Conservation (phyloP, 164 flowering plant species). For the grape (Vitis vinifera) region DNA sequence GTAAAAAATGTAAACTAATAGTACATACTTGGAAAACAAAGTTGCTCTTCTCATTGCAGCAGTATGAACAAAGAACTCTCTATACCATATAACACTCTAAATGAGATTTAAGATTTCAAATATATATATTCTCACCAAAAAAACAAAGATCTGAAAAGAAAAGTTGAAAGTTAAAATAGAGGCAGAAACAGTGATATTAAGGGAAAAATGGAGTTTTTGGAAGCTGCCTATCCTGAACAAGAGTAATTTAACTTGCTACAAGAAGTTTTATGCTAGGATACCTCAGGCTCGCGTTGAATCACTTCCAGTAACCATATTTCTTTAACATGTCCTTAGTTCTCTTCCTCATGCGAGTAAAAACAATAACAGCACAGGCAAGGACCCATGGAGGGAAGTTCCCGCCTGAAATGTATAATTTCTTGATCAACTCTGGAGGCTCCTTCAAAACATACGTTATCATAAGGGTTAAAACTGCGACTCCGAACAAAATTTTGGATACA, state of each 20-base stretch:
- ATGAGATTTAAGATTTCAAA: background rate
- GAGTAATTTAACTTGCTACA: too few relatives aligned
- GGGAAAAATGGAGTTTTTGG: too few relatives aligned
- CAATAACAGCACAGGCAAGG: conserved; percentile 79
- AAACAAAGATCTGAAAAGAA: background rate
- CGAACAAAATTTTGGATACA: conserved; percentile 66
- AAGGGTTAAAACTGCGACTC: conserved; percentile 57
- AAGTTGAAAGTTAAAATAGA: too few relatives aligned
- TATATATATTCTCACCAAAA: background rate
- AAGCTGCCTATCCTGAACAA: too few relatives aligned
- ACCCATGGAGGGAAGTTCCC: conserved; percentile 85
- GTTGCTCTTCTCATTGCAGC: background rate
- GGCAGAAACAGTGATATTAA: too few relatives aligned
- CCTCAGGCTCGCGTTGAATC: conserved; percentile 11
- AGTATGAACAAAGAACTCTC: background rate
- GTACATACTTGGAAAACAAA: too few relatives aligned
- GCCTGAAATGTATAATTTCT: conserved; percentile 44
- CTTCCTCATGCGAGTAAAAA: conserved; percentile 89
- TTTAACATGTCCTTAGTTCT: conserved; percentile 64
- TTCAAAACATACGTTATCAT: conserved; percentile 53
- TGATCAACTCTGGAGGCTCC: conserved; percentile 73
- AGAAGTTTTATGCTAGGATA: too few relatives aligned
- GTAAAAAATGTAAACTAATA: too few relatives aligned
- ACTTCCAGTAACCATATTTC: conserved; percentile 46
- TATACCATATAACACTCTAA: background rate